Percentiles rank a stretch among this genome's conserved stretches.
Conservation (phyloP, 768 basidiomycete species). For the Aureoboletus auriporus region DNA sequence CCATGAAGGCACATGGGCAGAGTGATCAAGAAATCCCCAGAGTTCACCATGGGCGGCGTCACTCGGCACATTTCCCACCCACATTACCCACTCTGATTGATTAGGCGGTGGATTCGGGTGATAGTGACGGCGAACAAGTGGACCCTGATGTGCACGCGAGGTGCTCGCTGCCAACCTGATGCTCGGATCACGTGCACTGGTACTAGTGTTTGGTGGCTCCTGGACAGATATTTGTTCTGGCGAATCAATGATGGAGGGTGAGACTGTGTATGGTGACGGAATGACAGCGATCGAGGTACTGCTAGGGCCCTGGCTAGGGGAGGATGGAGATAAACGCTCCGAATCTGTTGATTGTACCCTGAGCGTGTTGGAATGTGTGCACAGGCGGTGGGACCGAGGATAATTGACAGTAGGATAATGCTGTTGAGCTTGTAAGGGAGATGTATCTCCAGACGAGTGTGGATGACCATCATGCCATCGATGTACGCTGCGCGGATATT, state of each 20-base stretch:
- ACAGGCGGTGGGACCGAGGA: constrained; percentile 10
- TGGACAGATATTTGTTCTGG: constrained; percentile 1
- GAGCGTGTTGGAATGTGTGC: constrained; percentile 19
- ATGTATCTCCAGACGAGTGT: constrained; percentile 19
- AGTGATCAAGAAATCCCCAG: constrained; percentile 72
- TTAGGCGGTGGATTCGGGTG: constrained; percentile 70
- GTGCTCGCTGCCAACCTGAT: not conserved
- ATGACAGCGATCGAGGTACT: not conserved
- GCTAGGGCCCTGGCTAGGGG: constrained; percentile 4
- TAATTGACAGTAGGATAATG: constrained; percentile 32
- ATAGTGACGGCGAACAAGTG: constrained; percentile 47
- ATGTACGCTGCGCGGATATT: constrained; percentile 36
- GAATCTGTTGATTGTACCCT: constrained; percentile 12
- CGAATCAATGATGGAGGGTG: not conserved
- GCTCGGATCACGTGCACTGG: not conserved
- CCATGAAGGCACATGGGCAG: constrained; percentile 12
- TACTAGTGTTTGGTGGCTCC: not conserved
- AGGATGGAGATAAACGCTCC: constrained; percentile 1
- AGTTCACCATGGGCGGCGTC: constrained; percentile 84
- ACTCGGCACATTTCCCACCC: constrained; percentile 88
- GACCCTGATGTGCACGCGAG: constrained; percentile 22
- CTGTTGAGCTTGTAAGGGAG: constrained; percentile 29
- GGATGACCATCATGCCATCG: constrained; percentile 49
- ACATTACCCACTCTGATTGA: constrained; percentile 93
- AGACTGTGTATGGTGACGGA: not conserved